Evolutionary conservation across 768 basidiomycete genomes (phyloP).

Genomic region (Obba rivulosa): DNA sequence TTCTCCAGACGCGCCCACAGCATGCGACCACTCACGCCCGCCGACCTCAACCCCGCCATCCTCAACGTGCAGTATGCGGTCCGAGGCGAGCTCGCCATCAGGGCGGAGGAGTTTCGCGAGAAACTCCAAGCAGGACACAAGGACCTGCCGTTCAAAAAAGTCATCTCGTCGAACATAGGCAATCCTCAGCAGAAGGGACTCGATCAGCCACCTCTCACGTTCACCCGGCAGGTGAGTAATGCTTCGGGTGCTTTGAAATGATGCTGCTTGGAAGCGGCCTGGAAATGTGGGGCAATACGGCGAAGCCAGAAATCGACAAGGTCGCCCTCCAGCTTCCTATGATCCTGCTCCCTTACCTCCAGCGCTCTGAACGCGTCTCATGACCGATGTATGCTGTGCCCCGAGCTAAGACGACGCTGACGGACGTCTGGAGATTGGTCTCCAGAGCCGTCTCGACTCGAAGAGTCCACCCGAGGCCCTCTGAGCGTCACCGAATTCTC

Average conservation of each 20-base stretch:
- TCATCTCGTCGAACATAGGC: constrained; percentile 96
- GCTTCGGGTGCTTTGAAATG: no score
- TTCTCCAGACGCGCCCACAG: constrained; percentile 4
- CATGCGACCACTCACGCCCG: constrained; percentile 47
- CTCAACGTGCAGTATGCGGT: constrained; percentile 94
- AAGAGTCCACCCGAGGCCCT: not conserved
- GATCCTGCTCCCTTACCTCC: no score
- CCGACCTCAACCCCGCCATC: constrained; percentile 78
- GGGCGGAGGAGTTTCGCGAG: constrained; percentile 78
- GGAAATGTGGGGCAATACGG: no score
- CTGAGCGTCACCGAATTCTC: not conserved
- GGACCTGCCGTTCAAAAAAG: constrained; percentile 74
- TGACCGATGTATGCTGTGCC: no score
- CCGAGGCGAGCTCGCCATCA: constrained; percentile 93
- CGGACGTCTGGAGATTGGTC: no score
- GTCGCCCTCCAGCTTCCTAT: no score
- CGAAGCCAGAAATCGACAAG: no score
- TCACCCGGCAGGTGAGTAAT: constrained; percentile 78
- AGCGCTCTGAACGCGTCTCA: no score
- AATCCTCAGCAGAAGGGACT: constrained; percentile 96
- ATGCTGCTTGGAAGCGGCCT: no score
- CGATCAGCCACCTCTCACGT: constrained; percentile 90
- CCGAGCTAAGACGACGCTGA: no score
- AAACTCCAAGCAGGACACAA: constrained; percentile 47
- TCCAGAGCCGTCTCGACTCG: no score